Evolutionary conservation across 768 basidiomycete species (phyloP), one percentile per base, ranked within the genome.

Genomic region (Lactifluus piperatus): DNA sequence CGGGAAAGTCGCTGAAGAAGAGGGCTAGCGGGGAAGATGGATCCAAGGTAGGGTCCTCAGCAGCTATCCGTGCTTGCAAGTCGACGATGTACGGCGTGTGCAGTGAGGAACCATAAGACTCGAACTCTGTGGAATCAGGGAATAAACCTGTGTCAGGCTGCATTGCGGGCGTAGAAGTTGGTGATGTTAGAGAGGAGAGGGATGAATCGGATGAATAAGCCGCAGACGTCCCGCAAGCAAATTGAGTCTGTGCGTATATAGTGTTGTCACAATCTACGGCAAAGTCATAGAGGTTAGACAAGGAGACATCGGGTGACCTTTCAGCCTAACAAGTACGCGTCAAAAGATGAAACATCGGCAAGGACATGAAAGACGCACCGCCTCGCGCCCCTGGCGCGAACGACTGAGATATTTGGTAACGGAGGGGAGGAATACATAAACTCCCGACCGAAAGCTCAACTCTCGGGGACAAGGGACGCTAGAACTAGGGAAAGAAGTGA

Each of bases 261-360:
- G 43, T 16, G 29, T 60, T 55, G 34, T 55, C 53, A 14, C 37
- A 48, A 20, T 60, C 58, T 16, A 55, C 34, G 20, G 48, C 41
- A 51, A 45, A 60, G 48, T 60, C 54, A 13, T 44, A 49, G 10
- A 60, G 32, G 4, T 47, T 24, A n/a, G 26, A 43, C 4, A 36
- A 10, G 22, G 47, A 24, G 14, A 26, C 16, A 20, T 34, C 24
- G 26, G 26, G 22, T 3, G 18, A 34, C 45, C 34, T 37, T 50
- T 30, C 48, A 55, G 11, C 37, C 58, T 55, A 45, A 7, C 2
- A 22, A 49, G 43, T 37, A 41, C 26, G 34, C 4, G 26, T 51
- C 36, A n/a, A 30, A 45, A 27, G 41, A 13, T 6, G 8, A 2
- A 8, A 30, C 20, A 29, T 8, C 29, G 43, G 13, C 30, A 51